phyloP scores from a whole-genome alignment of 2,329 filamentous ascomycete genomes.

The Cercospora sp. region DNA sequence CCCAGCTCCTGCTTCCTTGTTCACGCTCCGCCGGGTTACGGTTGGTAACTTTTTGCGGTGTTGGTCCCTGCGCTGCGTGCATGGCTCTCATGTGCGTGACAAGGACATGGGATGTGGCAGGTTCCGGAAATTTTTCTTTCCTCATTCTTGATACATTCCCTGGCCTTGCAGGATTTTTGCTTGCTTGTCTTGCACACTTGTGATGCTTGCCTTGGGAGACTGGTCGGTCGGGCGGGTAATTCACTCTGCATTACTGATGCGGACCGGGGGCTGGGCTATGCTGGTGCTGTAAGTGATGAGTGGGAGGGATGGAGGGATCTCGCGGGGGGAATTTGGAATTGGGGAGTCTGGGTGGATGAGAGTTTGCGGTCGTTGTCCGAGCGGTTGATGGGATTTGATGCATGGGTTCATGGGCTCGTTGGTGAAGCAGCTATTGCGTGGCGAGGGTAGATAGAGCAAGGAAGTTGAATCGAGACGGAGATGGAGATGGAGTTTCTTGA shows the following conservation, averaged over 20 bases:
- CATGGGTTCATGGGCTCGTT: neutral
- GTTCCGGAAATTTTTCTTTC: neutral
- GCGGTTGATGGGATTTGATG: neutral
- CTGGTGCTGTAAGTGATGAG: neutral
- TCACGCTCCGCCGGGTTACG: neutral
- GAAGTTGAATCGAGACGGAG: neutral
- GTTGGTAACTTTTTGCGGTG: neutral
- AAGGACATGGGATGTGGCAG: slow-evolving; percentile 6
- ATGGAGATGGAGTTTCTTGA: neutral
- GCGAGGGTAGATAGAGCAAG: neutral
- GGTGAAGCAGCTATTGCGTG: neutral
- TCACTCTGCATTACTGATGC: neutral
- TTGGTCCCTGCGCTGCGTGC: neutral
- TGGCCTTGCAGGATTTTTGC: neutral
- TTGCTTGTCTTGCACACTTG: no score
- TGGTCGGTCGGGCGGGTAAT: neutral
- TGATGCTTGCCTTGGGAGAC: neutral
- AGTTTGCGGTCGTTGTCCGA: neutral
- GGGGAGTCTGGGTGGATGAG: neutral
- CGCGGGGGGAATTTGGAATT: neutral
- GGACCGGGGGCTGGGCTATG: neutral
- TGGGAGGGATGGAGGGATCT: neutral
- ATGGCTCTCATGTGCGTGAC: neutral
- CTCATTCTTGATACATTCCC: neutral
- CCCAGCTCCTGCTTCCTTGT: neutral